Percentiles rank a stretch among this genome's conserved stretches.
phyloP scores from a whole-genome alignment of 495 filamentous ascomycete species.

The Aspergillus heteromorphus region DNA sequence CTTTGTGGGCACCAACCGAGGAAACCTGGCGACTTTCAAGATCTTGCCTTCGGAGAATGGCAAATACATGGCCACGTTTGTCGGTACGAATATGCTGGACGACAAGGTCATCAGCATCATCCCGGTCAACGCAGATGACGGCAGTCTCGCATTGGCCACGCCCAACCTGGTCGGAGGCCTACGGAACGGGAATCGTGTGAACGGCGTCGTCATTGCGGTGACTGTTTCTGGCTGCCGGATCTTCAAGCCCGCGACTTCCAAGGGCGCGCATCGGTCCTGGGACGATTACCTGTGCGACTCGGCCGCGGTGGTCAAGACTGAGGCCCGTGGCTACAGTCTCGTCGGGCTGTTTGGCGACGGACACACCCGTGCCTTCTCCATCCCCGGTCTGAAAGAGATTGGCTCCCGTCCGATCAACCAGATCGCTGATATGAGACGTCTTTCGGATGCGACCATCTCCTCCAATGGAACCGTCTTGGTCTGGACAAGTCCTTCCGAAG shows the following conservation, averaged over 20 bases:
- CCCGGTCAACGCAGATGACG: slow-evolving; percentile 73
- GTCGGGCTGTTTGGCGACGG: slow-evolving; percentile 81
- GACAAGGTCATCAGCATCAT: slow-evolving; percentile 69
- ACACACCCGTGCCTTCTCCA: slow-evolving; percentile 68
- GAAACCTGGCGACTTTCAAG: slow-evolving; percentile 83
- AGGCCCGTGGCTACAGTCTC: slow-evolving; percentile 68
- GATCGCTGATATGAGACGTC: slow-evolving; percentile 67
- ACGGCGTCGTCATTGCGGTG: slow-evolving; percentile 66
- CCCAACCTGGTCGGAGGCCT: slow-evolving; percentile 65
- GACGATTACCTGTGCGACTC: slow-evolving; percentile 75
- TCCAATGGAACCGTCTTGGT: slow-evolving; percentile 73
- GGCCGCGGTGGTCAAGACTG: slow-evolving; percentile 66
- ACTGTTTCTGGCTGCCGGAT: slow-evolving; percentile 71
- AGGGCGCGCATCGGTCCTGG: slow-evolving; percentile 85
- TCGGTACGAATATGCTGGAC: slow-evolving; percentile 59
- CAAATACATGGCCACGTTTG: slow-evolving; percentile 66
- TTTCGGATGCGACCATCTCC: slow-evolving; percentile 61
- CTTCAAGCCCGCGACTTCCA: slow-evolving; percentile 76
- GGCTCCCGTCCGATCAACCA: slow-evolving; percentile 56
- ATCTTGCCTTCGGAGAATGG: slow-evolving; percentile 67
- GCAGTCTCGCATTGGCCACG: slow-evolving; percentile 68
- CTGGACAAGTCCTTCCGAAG: slow-evolving; percentile 86
- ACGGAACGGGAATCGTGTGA: slow-evolving; percentile 61
- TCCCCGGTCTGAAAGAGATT: slow-evolving; percentile 83
- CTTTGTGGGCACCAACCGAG: slow-evolving; percentile 83